Evolutionary conservation across 1,284 basidiomycete genomes (phyloP), one percentile per base, ranked within the genome.

Genomic region (Ceratobasidium sp.): DNA sequence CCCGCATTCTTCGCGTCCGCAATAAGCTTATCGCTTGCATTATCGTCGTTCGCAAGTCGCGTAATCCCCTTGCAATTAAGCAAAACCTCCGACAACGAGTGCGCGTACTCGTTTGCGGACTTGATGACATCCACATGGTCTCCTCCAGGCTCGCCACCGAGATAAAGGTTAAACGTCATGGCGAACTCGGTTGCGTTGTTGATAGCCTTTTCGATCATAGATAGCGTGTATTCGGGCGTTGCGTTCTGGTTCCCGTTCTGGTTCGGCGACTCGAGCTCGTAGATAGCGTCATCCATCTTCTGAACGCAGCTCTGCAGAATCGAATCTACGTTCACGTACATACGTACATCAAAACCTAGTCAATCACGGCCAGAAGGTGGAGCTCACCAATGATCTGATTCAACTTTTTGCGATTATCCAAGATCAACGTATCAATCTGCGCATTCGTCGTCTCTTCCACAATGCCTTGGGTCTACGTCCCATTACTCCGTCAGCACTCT

Each of bases 61-160:
- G 96, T 98, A 80, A 99, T 93, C 44, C 98, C 98, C 85, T 99
- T 99, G 75, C 94, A 92, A 82, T 94, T 97, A 82, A 93, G 88
- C 62, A 99, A 85, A 50, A 98, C 96, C 77, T 99, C 98, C 4
- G 93, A 88, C 66, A 99, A 86, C 9, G 94, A 91, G 83, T 99
- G 98, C 0, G 97, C 96, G 74, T 99, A 90, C 81, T 98, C 96
- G 84, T 99, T 99, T 76, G 97, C 95, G 57, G 92, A 90, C 84
- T 98, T 98, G 88, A 99, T 99, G 72, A 99, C 98, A 72, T 98
- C 95, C 76, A 99, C 98, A 80, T 99, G 91, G 76, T 98, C 95
- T 48, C 95, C 96, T 54, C 97, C 97, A 47, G 87, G 86, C 80
- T 98, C 95, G 50, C 93, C 94, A 73, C 91, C 90, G 24, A 99